Evolutionary conservation across 306 rosid genomes (phyloP).

Genomic region (Macrotyloma uniflorum): DNA sequence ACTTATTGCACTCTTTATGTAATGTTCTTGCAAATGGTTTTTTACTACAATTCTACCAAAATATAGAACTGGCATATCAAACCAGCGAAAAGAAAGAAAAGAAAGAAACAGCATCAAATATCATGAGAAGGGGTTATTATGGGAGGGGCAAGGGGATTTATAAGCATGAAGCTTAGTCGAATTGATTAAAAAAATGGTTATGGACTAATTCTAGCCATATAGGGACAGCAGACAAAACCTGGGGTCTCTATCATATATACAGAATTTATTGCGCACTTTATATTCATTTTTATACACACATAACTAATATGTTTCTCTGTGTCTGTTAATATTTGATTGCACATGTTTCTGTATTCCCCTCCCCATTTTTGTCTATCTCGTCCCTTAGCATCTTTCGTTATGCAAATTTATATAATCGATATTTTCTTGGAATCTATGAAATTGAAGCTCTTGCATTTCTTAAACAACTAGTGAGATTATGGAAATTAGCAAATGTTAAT

Average conservation of each 20-base stretch:
- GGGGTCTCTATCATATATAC: constrained; percentile 7
- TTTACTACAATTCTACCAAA: constrained; percentile 20
- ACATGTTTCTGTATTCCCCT: background rate
- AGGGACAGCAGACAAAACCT: constrained; percentile 29
- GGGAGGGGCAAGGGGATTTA: constrained; percentile 25
- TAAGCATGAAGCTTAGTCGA: constrained; percentile 25
- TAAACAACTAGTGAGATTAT: background rate
- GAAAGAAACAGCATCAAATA: constrained; percentile 25
- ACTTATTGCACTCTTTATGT: constrained; percentile 45
- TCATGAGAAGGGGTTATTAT: constrained; percentile 16
- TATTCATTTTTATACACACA: background rate
- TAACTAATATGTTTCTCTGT: background rate
- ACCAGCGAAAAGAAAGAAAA: constrained; percentile 2
- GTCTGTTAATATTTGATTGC: constrained; percentile 4
- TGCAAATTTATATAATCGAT: no score
- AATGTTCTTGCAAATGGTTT: constrained; percentile 32
- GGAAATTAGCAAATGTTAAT: background rate
- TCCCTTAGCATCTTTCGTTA: no score
- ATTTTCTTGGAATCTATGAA: no score
- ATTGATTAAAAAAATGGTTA: constrained; percentile 30
- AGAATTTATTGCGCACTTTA: no score
- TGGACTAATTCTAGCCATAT: constrained; percentile 10
- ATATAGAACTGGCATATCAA: constrained; percentile 36
- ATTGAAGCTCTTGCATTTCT: background rate
- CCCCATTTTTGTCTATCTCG: background rate